phyloP scores from a whole-genome alignment of 2,329 filamentous ascomycete species.

The Neurospora sp. region DNA sequence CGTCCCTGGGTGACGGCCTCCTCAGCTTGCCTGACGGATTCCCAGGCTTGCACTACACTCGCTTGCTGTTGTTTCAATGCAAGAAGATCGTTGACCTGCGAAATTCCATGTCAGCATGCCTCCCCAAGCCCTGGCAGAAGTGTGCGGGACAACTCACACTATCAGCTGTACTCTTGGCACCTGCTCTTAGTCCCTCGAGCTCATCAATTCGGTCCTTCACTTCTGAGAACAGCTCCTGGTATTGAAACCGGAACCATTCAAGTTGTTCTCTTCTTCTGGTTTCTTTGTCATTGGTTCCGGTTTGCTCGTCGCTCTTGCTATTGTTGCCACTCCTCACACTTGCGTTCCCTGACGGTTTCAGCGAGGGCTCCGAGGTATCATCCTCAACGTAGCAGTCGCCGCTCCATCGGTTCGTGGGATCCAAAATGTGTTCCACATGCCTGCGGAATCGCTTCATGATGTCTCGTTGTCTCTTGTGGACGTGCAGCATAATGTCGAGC shows the following conservation, averaged over 20 bases:
- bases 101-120: background rate
- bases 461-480: slow-evolving; percentile 27
- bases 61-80: slow-evolving; percentile 36
- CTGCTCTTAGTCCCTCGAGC: slow-evolving; percentile 23
- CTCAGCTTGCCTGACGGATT: slow-evolving; percentile 27
- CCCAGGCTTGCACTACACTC: slow-evolving; percentile 32
- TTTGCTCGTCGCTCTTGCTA: background rate
- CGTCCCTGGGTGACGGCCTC: slow-evolving; percentile 31
- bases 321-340: background rate
- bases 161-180: slow-evolving; percentile 23
- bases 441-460: slow-evolving; percentile 22
- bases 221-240: slow-evolving; percentile 16
- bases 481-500: slow-evolving; percentile 34
- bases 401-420: slow-evolving; percentile 7
- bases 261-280: slow-evolving; percentile 3
- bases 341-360: background rate
- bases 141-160: slow-evolving; percentile 18
- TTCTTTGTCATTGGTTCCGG: background rate
- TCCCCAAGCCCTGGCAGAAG: background rate
- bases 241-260: slow-evolving; percentile 10
- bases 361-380: background rate
- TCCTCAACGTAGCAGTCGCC: slow-evolving; percentile 2
- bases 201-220: slow-evolving; percentile 23
- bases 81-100: slow-evolving; percentile 29
- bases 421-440: slow-evolving; percentile 12